Evolutionary conservation across 352 stramenopile species (phyloP).

Genomic region (Blastocystis sp.): DNA sequence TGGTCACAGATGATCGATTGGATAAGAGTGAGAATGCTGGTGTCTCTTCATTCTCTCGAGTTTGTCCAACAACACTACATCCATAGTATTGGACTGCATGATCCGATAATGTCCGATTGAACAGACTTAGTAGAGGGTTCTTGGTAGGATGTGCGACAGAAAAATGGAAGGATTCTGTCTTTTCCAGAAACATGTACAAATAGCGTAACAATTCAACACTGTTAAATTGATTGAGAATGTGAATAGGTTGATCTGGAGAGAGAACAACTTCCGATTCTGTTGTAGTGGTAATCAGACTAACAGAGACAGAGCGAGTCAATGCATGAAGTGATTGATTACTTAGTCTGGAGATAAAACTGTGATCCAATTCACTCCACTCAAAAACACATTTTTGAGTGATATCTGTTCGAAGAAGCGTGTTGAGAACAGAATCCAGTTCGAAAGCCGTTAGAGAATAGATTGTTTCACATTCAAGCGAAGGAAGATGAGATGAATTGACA

Average conservation of each 20-base stretch:
- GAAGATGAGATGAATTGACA: not conserved
- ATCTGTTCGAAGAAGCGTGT: not conserved
- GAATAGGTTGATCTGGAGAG: not conserved
- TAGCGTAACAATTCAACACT: not conserved
- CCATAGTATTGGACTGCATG: not conserved
- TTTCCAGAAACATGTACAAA: not conserved
- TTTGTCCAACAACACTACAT: slow-evolving; percentile 17
- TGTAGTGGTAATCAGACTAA: not conserved
- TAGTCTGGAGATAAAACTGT: not conserved
- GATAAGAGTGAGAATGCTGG: no score
- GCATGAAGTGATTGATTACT: no score
- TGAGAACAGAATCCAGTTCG: not conserved
- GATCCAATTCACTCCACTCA: not conserved
- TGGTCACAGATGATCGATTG: no score
- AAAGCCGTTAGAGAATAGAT: not conserved
- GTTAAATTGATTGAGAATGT: slow-evolving; percentile 1
- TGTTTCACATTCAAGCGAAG: not conserved
- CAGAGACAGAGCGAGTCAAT: no score
- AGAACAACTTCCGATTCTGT: not conserved
- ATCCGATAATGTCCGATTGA: not conserved
- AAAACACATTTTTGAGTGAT: not conserved
- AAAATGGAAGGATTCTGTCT: not conserved
- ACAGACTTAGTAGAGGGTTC: not conserved
- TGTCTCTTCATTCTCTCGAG: no score
- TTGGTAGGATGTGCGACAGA: not conserved